Base-by-base conservation (phyloP, 2,329 filamentous ascomycete genomes). In the Emydomyces testavorans region DNA sequence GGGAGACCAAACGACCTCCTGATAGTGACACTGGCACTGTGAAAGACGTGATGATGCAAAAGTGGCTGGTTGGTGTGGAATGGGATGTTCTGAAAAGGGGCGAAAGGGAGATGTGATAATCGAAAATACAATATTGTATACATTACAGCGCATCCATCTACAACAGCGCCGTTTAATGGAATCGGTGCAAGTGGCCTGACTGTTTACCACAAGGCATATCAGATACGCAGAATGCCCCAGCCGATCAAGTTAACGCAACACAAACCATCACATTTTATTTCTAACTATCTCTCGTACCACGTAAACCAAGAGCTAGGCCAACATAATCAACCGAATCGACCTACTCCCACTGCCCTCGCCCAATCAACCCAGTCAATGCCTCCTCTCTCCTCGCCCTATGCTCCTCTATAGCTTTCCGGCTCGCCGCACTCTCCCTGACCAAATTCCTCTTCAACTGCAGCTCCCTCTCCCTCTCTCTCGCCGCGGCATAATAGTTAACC, bases 381-480 rank as follows among this genome's bases (percentile, higher is more conserved):
- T 62, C 62, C 36, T 59, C 60, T 41, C 62, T 62, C 10, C 16
- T 47, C 53, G 65, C 65, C 52, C 64, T 45, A 15, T 43, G 44
- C 26, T 47, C 42, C 15, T 48, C 47, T 21, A 52, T 21, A 2
- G 31, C 44, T 15, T 41, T 43, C 13, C 13, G 7, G 18, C 13
- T 45, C 6, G 47, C 39, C 6, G 21, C 36, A 31, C 13, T 36
- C 35, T 37, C 42, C 18, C 16, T 65, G 68, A 53, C 73, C 71
- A 71, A 68, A 58, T 73, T 70, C 59, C 69, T 68, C 52, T 63
- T 68, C 39, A 77, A 69, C 54, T 71, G 70, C 57, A 68, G 71
- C 56, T 78, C 75, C 15, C 77, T 69, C 64, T 80, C 77, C 56
- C 71, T 72, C 59, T 79, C 77, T 48, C 78, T 64, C 1, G 75